Evolutionary conservation across 2,329 filamentous ascomycete genomes (phyloP), one percentile per base, ranked within the genome.

Genomic region (Moelleriella libera): DNA sequence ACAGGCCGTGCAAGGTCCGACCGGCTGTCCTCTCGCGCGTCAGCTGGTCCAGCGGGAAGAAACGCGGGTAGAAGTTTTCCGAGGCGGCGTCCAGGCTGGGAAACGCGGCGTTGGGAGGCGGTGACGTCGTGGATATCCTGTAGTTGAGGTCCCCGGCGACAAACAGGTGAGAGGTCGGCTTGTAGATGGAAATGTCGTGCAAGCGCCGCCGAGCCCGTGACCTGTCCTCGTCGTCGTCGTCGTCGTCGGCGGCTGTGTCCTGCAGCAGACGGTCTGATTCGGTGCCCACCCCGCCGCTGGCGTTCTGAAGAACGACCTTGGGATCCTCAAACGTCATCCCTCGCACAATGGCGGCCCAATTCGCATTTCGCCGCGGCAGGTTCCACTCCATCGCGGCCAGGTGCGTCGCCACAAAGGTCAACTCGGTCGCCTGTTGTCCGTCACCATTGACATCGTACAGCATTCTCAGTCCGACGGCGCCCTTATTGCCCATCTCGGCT

Each of bases 131-230:
- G 6, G 82, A 79, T 14, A 90, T 94, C 54, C 92, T 84, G 66
- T 98, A 98, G 70, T 98, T 98, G 50, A 98, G 75, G 63, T 98
- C 92, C 29, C 92, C 92, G 0, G 83, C 84, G 44, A 97, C 72
- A 61, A 97, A 94, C 1, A 96, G 70, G 61, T 94, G 81, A 4
- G 81, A 81, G 4, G 74, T 75, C 1, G 86, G 79, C 45, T 76
- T 78, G 68, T 89, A 96, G 48, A 97, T 78, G 34, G 79, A 80
- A 41, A 78, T 67, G 53, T 75, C 63, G 54, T 78, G 73, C 4
- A 80, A 65, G 32, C 63, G 61, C 47, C 64, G 64, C 55, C 70
- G 70, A n/a, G 68, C 57, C 44, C 53, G 56, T n/a, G n/a, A n/a
- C n/a, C n/a, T n/a, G n/a, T n/a, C n/a, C n/a, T n/a, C n/a, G n/a